Base-by-base conservation (phyloP, 257 asterid species). In the Solanum microdontum region DNA sequence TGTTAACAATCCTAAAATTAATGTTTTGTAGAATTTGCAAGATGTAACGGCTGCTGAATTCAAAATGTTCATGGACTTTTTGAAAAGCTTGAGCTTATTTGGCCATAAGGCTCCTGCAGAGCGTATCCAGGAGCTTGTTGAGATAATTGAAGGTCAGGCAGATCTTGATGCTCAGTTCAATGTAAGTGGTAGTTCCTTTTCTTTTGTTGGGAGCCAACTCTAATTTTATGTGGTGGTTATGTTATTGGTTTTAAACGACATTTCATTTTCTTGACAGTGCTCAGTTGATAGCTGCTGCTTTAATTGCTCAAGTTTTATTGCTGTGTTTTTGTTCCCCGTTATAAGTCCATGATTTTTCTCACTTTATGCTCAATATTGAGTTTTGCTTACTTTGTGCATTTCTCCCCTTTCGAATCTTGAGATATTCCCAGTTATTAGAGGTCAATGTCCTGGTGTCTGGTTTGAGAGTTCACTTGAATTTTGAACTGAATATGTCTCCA, bases 131-230 rank as follows among this genome's bases (percentile, higher is more conserved):
- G 99, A 97, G 92, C 98, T 97, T 89, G 98, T 97, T 92, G 99
- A 94, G 92, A 94, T 97, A 87, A 94, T 95, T 88, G 98, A 97
- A 91, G 98, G 98, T 87, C 99, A 97, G 93, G 98, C 99, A 88
- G 99, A 97, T 90, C 92, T 97, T 84, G 95, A 97, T 92, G 98
- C 99, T 86, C 98, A 94, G 87, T 95, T 95, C 83, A 91, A 97
- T 80, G 98, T 97, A 93, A 91, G 91, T 90, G 58, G 32, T 39
- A 62, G 91, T 87, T 87, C 77, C 90, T 83, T 79, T 84, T 73
- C 74, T 69, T 85, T 82, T 28, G 6, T 28, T 82, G 40, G 85
- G 28, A 48, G 69, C 28, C 19, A 82, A 82, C 43, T 21, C 84
- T 45, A 45, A 48, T 43, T 77, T 77, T 28, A 28, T 80, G 24